Evolutionary conservation across 2,329 filamentous ascomycete species (phyloP).

Genomic region (Monilinia fructigena): DNA sequence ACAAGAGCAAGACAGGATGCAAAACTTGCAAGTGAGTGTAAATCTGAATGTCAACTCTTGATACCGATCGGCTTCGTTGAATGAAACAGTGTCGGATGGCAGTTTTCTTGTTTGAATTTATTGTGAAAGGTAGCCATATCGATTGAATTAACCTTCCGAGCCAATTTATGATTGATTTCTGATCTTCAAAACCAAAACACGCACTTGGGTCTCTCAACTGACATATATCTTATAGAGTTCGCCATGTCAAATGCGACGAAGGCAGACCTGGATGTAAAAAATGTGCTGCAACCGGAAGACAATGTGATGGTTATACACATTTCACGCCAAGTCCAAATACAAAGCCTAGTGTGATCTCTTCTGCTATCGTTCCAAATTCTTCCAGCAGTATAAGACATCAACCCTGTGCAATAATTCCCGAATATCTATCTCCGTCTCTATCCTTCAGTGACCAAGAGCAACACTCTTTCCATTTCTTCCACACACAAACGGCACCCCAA

Average conservation of each 20-base stretch:
- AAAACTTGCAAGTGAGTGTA: constrained; percentile 27
- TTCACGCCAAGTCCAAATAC: neutral
- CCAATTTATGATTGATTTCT: neutral
- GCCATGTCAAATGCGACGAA: constrained; percentile 27
- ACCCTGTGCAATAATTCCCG: neutral
- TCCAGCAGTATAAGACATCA: neutral
- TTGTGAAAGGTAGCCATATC: neutral
- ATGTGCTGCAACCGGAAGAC: constrained; percentile 19
- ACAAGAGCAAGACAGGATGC: constrained; percentile 24
- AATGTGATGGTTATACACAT: constrained; percentile 26
- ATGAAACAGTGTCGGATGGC: neutral
- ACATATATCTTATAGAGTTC: constrained; percentile 18
- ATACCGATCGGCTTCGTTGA: neutral
- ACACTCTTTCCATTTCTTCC: constrained; percentile 58
- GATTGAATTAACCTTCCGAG: neutral
- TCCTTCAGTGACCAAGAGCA: constrained; percentile 21
- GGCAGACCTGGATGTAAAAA: constrained; percentile 22
- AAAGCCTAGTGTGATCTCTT: neutral
- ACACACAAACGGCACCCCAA: constrained; percentile 56
- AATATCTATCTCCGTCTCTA: constrained; percentile 6
- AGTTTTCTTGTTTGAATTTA: neutral
- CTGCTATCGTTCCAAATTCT: neutral
- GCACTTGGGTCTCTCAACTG: neutral
- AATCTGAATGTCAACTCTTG: neutral
- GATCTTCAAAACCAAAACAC: neutral